Evolutionary conservation across 2,329 filamentous ascomycete species (phyloP).

Genomic region (Sporothrix brasiliensis): DNA sequence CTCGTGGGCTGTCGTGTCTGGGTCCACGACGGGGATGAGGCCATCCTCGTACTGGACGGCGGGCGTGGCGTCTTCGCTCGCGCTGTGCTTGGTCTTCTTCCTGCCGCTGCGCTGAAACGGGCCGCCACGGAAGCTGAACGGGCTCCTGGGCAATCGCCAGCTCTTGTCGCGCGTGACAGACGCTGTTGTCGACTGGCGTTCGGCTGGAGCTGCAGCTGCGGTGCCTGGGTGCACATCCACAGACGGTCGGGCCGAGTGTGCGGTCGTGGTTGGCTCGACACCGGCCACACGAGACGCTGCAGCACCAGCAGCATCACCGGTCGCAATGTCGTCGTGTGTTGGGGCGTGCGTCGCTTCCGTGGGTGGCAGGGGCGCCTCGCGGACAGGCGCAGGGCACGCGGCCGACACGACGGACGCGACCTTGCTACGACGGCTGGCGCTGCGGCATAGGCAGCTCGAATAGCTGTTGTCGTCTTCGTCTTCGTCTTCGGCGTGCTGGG

Average conservation of each 20-base stretch:
- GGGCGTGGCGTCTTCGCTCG: neutral
- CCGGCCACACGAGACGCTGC: neutral
- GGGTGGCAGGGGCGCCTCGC: slow-evolving; percentile 8
- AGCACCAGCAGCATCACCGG: neutral
- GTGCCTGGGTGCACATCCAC: neutral
- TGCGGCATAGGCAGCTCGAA: slow-evolving; percentile 20
- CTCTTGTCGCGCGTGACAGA: slow-evolving; percentile 26
- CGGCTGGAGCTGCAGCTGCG: neutral
- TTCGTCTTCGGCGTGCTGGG: slow-evolving; percentile 13
- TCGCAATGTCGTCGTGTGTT: neutral
- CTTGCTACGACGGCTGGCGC: slow-evolving; percentile 21
- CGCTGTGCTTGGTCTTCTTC: slow-evolving; percentile 1
- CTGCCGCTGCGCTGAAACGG: slow-evolving; percentile 30
- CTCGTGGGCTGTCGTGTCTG: slow-evolving; percentile 8
- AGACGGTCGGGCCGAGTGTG: neutral
- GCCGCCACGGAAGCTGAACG: slow-evolving; percentile 30
- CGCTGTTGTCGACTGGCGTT: neutral
- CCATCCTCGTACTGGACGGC: slow-evolving; percentile 19
- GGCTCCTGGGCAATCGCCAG: slow-evolving; percentile 31
- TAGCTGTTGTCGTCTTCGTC: slow-evolving; percentile 6
- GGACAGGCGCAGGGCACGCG: neutral
- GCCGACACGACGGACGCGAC: slow-evolving; percentile 3
- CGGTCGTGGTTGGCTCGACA: neutral
- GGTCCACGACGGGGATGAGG: slow-evolving; percentile 3
- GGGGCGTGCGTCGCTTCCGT: neutral